Evolutionary conservation across 768 basidiomycete species (phyloP).

Genomic region (Peribolospora kevripleyi): DNA sequence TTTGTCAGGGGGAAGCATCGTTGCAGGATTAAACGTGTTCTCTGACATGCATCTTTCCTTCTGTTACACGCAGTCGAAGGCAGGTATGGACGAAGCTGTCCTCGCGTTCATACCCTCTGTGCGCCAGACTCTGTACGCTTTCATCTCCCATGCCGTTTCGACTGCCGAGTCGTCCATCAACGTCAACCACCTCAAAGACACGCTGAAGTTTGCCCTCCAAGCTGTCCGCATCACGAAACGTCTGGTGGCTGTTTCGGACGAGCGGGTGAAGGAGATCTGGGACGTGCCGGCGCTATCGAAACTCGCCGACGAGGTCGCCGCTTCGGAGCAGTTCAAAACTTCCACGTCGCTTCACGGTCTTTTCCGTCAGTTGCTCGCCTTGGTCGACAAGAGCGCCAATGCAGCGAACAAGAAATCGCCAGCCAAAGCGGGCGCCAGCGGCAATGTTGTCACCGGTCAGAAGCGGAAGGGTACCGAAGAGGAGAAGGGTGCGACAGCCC

Average conservation of each 20-base stretch:
- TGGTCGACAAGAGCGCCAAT: constrained; percentile 13
- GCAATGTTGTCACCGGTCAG: no score
- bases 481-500: not conserved
- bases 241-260: constrained; percentile 16
- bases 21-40: constrained; percentile 16
- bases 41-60: constrained; percentile 1
- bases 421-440: no score
- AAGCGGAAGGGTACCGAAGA: not conserved
- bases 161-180: constrained; percentile 22
- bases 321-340: constrained; percentile 23
- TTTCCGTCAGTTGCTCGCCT: constrained; percentile 33
- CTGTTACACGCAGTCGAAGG: constrained; percentile 11
- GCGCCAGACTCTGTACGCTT: constrained; percentile 23
- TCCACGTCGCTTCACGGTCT: constrained; percentile 39
- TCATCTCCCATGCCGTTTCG: no score
- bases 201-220: constrained; percentile 40
- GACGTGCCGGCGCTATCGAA: constrained; percentile 32
- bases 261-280: constrained; percentile 28
- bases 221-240: constrained; percentile 40
- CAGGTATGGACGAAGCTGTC: constrained; percentile 27
- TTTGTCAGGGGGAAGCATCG: not conserved
- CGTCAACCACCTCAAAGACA: constrained; percentile 42
- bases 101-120: constrained; percentile 29
- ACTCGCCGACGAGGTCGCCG: constrained; percentile 25
- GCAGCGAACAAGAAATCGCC: no score